Evolutionary conservation across 1,139 yeast species (phyloP), one percentile per base, ranked within the genome.

Genomic region (Wickerhamomyces sp.): DNA sequence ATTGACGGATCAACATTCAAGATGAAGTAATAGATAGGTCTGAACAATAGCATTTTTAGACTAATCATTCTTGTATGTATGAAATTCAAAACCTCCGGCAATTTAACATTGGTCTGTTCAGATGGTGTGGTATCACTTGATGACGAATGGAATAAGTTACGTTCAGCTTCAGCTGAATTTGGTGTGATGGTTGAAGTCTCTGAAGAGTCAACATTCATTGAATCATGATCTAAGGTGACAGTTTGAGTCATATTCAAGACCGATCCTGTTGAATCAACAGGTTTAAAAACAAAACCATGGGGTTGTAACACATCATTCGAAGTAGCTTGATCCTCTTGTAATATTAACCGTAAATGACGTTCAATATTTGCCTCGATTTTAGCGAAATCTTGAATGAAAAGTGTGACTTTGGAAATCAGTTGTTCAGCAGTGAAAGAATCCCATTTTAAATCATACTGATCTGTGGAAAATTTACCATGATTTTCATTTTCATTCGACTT

Each of bases 41-140:
- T 46, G 42, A 47, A 54, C 10, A 57, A 35, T 1, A 52, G 35
- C 29, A 55, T 30, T 29, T 55, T 54, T 35, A 55, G 45, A 0
- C 51, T 45, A 13, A 57, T 50, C 50, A 52, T 48, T 27, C 59
- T 46, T 2, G 57, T 53, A 39, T 50, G 54, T 31, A 55, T 47
- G 42, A 53, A 57, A 4, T 47, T 45, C 18, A 57, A 45, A 1
- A 52, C 54, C 33, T 57, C 60, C 2, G 59, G 54, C 1, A 53
- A 37, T 29, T 42, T 47, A 5, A 47, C 34, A n/a, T 30, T 23
- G 42, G 9, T 30, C 40, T 8, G 40, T 4, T 18, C 23, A 7
- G 40, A 37, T 10, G 5, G 10, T 10, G 40, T 34, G 5, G 40
- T 23, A 7, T 27, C 31, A 10, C 13, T 15, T 6, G 15, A 18